Evolutionary conservation across 768 basidiomycete genomes (phyloP).

Genomic region (Daedaleopsis sinensis): DNA sequence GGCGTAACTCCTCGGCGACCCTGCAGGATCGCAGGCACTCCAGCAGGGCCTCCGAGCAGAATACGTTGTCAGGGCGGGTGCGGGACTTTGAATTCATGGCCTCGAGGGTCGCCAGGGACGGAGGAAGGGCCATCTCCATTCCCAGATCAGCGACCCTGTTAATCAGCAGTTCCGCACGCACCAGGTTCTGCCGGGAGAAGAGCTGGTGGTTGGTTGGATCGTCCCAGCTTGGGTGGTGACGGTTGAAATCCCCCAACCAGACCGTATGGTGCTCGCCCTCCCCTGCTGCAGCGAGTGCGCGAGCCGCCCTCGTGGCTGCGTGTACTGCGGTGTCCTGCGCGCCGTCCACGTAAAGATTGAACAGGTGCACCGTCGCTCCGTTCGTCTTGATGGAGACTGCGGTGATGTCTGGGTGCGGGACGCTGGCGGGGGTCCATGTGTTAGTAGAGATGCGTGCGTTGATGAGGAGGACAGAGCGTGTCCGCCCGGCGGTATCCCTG

Average conservation of each 20-base stretch:
- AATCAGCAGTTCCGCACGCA: conserved; percentile 30
- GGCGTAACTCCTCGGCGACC: conserved; percentile 16
- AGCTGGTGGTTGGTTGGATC: conserved; percentile 35
- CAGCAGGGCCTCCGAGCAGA: conserved; percentile 24
- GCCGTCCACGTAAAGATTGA: conserved; percentile 45
- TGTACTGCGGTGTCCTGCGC: conserved; percentile 23
- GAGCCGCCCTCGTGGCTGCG: conserved; percentile 4
- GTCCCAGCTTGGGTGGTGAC: conserved; percentile 46
- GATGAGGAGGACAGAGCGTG: conserved; percentile 20
- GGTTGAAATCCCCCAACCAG: conserved; percentile 43
- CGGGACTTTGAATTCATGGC: conserved; percentile 34
- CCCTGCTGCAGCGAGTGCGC: background rate
- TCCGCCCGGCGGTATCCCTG: background rate
- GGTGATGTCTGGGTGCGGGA: conserved; percentile 30
- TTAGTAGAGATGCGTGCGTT: conserved; percentile 13
- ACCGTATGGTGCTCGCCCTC: conserved; percentile 21
- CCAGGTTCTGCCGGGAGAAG: conserved; percentile 33
- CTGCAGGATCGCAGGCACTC: conserved; percentile 34
- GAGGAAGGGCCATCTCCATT: conserved; percentile 40
- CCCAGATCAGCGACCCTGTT: conserved; percentile 25
- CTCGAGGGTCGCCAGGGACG: conserved; percentile 38
- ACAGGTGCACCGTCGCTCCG: conserved; percentile 27
- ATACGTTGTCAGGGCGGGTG: conserved; percentile 49
- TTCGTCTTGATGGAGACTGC: conserved; percentile 27
- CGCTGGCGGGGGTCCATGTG: conserved; percentile 6